Base-by-base conservation (phyloP, 768 basidiomycete genomes). In the Mycena leptocephala region DNA sequence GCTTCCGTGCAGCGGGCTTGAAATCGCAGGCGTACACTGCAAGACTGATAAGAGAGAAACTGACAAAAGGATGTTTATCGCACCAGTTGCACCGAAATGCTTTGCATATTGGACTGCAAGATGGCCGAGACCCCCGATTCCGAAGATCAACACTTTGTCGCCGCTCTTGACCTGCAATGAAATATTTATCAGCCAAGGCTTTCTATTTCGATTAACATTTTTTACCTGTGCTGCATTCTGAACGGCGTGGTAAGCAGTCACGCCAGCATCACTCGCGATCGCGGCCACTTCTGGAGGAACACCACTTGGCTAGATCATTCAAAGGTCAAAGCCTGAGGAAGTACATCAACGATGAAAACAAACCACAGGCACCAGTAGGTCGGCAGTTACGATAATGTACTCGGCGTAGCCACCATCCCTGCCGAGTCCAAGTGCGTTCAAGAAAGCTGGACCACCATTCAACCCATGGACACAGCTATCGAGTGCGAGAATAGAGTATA, bases 51-150 rank as follows among this genome's bases (percentile, higher is more conserved):
- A 32, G 35, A 16, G 28, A 20, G 30, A 33, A 48, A 1, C 22
- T 18, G 30, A 37, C n/a, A 33, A 24, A 26, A 37, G 22, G 16
- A 63, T 28, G 3, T 16, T n/a, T 5, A 28, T 11, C 68, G 28
- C 53, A 79, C 76, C 78, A 30, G 79, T 79, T 46, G 82, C 82
- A 11, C 80, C 82, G 67, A 76, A 79, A 73, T 78, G 75, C 72
- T 77, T 76, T 4, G 79, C 79, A 43, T 79, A 76, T 61, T 82
- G 81, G 20, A 81, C 56, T 6, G 75, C 78, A 2, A 79, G 70
- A 39, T 78, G 77, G 2, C 78, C 79, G 6, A 79, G 75, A 3
- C 78, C 78, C 1, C 78, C 77, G 46, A 79, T 58, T 5, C 78
- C 79, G 43, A 77, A 78, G 13, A 74, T 75, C 20, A 80, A 35